A percentile compares a stretch with the other conserved stretches of the same genome.
Conservation (phyloP, 164 flowering plant genomes). For the Chimonanthus salicifolius region DNA sequence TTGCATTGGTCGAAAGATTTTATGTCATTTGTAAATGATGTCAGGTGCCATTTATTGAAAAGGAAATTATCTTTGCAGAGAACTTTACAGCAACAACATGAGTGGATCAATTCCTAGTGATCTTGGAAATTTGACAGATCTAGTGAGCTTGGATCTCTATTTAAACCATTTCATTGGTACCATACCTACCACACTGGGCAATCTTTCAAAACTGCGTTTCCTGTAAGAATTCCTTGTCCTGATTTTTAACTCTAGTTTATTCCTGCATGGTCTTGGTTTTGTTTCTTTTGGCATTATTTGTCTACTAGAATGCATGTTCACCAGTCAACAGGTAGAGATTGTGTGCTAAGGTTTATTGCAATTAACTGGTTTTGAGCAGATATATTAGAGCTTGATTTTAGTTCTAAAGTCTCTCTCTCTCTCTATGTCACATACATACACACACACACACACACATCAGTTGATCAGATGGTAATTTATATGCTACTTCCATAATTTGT, state of each 20-base stretch:
- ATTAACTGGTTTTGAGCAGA: neutral
- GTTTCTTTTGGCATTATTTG: neutral
- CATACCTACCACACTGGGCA: constrained; percentile 79
- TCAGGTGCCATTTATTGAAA: neutral
- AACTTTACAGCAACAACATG: constrained; percentile 84
- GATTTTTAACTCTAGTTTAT: neutral
- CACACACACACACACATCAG: neutral
- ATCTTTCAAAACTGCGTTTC: constrained; percentile 67
- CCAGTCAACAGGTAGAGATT: neutral
- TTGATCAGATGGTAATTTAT: neutral
- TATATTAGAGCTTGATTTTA: too few species aligned
- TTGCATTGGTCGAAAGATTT: too few species aligned
- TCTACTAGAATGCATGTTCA: neutral
- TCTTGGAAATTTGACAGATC: constrained; percentile 78
- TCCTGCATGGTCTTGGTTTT: neutral
- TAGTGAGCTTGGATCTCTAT: constrained; percentile 98
- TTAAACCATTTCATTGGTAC: constrained; percentile 72
- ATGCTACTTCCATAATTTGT: neutral
- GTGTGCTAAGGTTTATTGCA: neutral
- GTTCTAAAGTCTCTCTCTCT: too few species aligned
- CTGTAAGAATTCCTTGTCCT: constrained; percentile 49
- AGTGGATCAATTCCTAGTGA: constrained; percentile 80
- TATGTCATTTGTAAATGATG: neutral
- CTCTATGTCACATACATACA: neutral
- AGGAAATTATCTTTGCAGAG: constrained; percentile 43